Conservation (phyloP, 1,284 basidiomycete genomes). For the Nidula niveotomentosa region DNA sequence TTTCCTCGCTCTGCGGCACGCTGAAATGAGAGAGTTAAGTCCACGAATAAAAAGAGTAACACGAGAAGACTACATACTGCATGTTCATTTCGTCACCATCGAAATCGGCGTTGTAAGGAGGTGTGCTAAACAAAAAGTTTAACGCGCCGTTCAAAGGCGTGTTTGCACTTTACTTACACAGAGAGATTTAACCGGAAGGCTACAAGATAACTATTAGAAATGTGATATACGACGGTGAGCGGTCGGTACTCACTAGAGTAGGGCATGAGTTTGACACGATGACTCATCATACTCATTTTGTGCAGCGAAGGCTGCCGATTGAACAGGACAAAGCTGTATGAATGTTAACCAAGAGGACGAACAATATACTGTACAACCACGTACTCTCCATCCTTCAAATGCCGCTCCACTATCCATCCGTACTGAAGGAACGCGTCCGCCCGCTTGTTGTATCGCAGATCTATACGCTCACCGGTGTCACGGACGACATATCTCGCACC, state of each 20-base stretch:
- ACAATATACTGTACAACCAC: slow-evolving; percentile 27
- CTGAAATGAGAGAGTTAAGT: slow-evolving; percentile 35
- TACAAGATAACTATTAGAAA: slow-evolving; percentile 18
- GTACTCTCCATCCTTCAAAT: slow-evolving; percentile 97
- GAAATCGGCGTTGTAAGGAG: slow-evolving; percentile 97
- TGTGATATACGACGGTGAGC: slow-evolving; percentile 6
- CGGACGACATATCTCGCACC: slow-evolving; percentile 97
- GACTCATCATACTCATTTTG: slow-evolving; percentile 99
- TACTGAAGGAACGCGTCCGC: slow-evolving; percentile 97
- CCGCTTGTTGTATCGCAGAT: slow-evolving; percentile 96
- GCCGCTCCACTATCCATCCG: slow-evolving; percentile 98
- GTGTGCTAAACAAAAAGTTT: slow-evolving; percentile 52
- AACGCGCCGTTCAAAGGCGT: slow-evolving; percentile 19
- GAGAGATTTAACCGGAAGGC: slow-evolving; percentile 97
- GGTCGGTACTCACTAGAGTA: slow-evolving; percentile 84
- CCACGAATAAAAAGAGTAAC: too few relatives aligned
- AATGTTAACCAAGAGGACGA: background rate
- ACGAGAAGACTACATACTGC: slow-evolving; percentile 66
- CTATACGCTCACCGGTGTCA: slow-evolving; percentile 98
- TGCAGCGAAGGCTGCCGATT: slow-evolving; percentile 98
- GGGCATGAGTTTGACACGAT: slow-evolving; percentile 96
- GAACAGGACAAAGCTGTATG: slow-evolving; percentile 85
- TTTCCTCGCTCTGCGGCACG: slow-evolving; percentile 98
- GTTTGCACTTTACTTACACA: slow-evolving; percentile 62
- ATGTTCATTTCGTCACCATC: slow-evolving; percentile 99